These are phyloP conservation scores for Jamesozyma lodderae DNA, from an alignment of 805 yeast species.

Conservation along the genomic window DNA sequence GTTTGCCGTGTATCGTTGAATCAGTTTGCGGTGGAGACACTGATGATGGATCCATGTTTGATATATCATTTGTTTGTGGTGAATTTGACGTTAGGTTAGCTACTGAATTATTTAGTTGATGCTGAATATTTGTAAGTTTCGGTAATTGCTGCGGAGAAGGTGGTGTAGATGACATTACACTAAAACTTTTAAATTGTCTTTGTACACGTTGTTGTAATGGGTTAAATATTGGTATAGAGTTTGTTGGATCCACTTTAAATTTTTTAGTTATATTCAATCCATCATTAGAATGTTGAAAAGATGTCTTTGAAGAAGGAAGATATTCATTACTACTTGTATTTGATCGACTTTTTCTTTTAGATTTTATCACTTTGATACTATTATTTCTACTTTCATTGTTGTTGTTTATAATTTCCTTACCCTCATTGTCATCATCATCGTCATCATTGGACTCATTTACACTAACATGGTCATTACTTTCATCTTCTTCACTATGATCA, in stretches of 20 bases:
- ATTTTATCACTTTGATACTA: neutral
- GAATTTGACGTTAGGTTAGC: too few relatives aligned
- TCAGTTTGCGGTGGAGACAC: too few relatives aligned
- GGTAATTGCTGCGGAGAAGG: too few relatives aligned
- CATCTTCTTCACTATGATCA: neutral
- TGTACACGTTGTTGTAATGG: constrained; percentile 23
- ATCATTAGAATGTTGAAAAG: constrained; percentile 4
- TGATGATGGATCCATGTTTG: too few relatives aligned
- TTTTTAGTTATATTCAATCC: constrained; percentile 1
- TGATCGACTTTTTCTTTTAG: neutral
- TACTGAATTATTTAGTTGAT: too few relatives aligned
- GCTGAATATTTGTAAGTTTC: too few relatives aligned
- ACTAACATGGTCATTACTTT: neutral
- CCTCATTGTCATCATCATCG: neutral
- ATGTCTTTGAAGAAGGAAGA: too few relatives aligned
- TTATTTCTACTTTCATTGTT: neutral
- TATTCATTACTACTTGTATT: neutral
- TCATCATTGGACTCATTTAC: neutral
- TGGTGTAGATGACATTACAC: constrained; percentile 7
- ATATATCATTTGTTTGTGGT: too few relatives aligned
- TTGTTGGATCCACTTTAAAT: neutral
- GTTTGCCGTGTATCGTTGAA: neutral
- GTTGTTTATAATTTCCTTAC: neutral
- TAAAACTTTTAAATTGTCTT: constrained; percentile 21
- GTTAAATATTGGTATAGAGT: constrained; percentile 11